Percentiles rank a stretch among this genome's conserved stretches.
These are phyloP conservation scores for Pichia cephalocereana DNA, from an alignment of 805 yeast species.

Conservation along the genomic window DNA sequence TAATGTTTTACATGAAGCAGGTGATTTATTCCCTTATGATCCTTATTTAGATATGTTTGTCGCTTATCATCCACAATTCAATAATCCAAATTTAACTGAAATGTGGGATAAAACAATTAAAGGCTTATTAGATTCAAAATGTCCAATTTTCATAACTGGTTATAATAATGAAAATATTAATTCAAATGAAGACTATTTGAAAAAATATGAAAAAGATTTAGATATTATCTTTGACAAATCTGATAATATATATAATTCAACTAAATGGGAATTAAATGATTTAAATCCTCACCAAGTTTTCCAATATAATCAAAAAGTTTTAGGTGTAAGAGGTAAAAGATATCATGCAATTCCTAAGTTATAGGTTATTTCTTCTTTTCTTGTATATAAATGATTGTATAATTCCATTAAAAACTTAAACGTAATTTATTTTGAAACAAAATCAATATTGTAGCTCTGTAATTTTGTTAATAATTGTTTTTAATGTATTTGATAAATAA, in stretches of 20 bases:
- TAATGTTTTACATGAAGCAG: conserved; percentile 82
- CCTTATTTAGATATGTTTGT: conserved; percentile 92
- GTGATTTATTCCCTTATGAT: conserved; percentile 95
- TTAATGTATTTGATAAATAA: too few species aligned
- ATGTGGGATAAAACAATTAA: conserved; percentile 81
- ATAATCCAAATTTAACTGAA: conserved; percentile 68
- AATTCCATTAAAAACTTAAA: too few species aligned
- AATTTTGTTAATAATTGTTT: too few species aligned
- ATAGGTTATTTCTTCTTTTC: not conserved
- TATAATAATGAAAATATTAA: conserved; percentile 66
- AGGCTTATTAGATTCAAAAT: conserved; percentile 85
- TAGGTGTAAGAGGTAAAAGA: conserved; percentile 93
- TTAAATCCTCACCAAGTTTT: conserved; percentile 86
- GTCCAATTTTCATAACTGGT: conserved; percentile 86
- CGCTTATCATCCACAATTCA: conserved; percentile 92
- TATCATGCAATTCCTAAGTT: conserved; percentile 64
- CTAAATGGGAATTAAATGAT: conserved; percentile 94
- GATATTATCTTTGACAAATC: conserved; percentile 73
- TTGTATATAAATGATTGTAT: conserved; percentile 2
- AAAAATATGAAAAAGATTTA: conserved; percentile 61
- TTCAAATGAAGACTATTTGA: conserved; percentile 67
- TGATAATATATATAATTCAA: conserved; percentile 68
- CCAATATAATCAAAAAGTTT: conserved; percentile 82
- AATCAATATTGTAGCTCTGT: too few species aligned
- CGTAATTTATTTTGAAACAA: too few species aligned